These are phyloP conservation scores for Pyrenula aspistea DNA, from an alignment of 495 filamentous ascomycete species.

Conservation along the genomic window DNA sequence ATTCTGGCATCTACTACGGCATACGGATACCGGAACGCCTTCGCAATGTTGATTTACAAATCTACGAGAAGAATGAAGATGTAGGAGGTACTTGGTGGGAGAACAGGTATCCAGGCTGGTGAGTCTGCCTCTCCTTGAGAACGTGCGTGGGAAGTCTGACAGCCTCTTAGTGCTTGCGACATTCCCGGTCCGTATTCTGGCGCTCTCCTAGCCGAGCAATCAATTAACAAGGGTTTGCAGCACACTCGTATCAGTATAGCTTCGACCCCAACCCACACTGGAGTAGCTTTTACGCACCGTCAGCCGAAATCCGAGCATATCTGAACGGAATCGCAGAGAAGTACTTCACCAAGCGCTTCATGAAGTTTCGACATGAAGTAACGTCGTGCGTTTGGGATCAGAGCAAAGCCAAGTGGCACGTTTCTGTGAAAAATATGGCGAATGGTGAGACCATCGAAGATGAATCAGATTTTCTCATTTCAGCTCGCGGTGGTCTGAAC, in stretches of 20 bases:
- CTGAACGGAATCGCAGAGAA: conserved; percentile 32
- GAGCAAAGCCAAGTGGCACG: conserved; percentile 28
- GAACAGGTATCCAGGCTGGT: conserved; percentile 58
- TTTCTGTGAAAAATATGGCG: conserved; percentile 17
- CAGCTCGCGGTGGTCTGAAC: conserved; percentile 44
- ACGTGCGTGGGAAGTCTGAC: background rate
- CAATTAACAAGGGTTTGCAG: background rate
- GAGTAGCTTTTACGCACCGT: conserved; percentile 44
- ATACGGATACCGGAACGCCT: conserved; percentile 47
- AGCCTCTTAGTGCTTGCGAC: background rate
- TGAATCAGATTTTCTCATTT: conserved; percentile 41
- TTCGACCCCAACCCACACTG: conserved; percentile 43
- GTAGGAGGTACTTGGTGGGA: conserved; percentile 65
- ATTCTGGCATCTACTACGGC: conserved; percentile 49
- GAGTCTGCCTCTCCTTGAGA: conserved; percentile 3
- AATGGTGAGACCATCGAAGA: conserved; percentile 25
- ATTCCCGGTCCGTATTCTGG: background rate
- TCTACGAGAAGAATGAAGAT: conserved; percentile 72
- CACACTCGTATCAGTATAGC: conserved; percentile 37
- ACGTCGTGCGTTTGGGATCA: conserved; percentile 27
- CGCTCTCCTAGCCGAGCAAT: background rate
- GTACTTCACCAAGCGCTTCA: conserved; percentile 26
- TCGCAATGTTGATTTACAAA: conserved; percentile 44
- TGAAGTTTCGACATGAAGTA: conserved; percentile 27
- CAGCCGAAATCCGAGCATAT: conserved; percentile 47